Percentiles rank a stretch among this genome's conserved stretches.
Evolutionary conservation across 164 flowering plant genomes (phyloP).

Genomic region (Sextonia rubra): DNA sequence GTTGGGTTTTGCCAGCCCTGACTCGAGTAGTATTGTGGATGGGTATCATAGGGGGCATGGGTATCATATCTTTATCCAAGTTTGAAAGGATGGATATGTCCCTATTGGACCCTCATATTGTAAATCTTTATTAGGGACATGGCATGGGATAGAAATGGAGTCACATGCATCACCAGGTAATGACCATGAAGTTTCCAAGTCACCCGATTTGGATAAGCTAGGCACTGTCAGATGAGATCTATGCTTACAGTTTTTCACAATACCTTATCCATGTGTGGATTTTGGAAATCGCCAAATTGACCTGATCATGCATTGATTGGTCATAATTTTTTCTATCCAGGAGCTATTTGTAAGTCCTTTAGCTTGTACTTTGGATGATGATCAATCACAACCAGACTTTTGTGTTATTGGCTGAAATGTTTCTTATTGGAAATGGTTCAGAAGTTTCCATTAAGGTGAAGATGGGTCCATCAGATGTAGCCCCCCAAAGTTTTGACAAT

Average conservation of each 20-base stretch:
- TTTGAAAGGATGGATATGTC: not conserved
- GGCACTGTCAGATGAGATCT: not conserved
- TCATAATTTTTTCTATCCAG: not conserved
- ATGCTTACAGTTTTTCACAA: not conserved
- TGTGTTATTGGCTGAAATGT: not conserved
- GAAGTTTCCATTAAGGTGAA: no score
- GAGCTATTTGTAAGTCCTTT: not conserved
- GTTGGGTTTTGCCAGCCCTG: no score
- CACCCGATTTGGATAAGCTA: constrained; percentile 16
- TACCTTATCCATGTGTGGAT: not conserved
- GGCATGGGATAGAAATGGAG: not conserved
- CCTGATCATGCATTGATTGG: not conserved
- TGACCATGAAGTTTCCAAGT: constrained; percentile 18
- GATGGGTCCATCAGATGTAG: no score
- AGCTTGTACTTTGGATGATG: not conserved
- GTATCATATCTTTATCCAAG: not conserved
- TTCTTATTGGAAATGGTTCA: no score
- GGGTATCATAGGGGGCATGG: no score
- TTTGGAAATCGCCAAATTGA: not conserved
- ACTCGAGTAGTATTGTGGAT: no score
- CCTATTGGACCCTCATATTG: not conserved
- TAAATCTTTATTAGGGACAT: not conserved
- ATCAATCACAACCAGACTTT: not conserved
- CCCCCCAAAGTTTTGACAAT: no score
- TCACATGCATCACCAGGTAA: constrained; percentile 15